phyloP scores from a whole-genome alignment of 768 basidiomycete species.

The Lactifluus pinguis region DNA sequence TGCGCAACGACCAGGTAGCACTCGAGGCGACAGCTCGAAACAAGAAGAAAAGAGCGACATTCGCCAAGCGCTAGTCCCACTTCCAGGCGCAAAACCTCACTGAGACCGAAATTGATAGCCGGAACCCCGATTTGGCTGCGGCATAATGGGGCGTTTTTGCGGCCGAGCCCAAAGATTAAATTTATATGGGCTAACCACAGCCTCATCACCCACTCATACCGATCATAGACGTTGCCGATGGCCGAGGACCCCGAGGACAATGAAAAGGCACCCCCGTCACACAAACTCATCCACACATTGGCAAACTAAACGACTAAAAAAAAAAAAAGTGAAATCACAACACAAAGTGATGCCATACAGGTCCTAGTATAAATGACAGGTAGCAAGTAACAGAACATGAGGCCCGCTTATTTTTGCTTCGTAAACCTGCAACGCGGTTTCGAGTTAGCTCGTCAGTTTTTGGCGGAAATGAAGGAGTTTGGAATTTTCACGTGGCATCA shows the following conservation, averaged over 20 bases:
- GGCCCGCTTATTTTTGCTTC: conserved; percentile 8
- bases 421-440: conserved; percentile 10
- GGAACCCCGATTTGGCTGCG: not conserved
- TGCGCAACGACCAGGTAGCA: not conserved
- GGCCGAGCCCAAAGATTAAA: not conserved
- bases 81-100: not conserved
- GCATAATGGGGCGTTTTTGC: not conserved
- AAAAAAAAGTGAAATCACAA: not conserved
- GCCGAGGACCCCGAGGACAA: not conserved
- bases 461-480: conserved; percentile 3
- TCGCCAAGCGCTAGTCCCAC: not conserved
- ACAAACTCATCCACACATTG: not conserved
- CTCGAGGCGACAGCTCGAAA: conserved; percentile 8
- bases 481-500: conserved; percentile 78
- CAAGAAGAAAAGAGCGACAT: not conserved
- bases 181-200: not conserved
- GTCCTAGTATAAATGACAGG: conserved; percentile 2
- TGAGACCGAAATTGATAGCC: conserved; percentile 1
- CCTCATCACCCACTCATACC: no score
- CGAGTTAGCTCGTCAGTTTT: not conserved
- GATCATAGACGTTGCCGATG: not conserved
- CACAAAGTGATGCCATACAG: not conserved
- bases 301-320: not conserved
- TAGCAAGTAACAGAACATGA: conserved; percentile 1
- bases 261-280: not conserved